phyloP scores from a whole-genome alignment of 2,329 filamentous ascomycete genomes.

The Sporothrix brunneoviolacea region DNA sequence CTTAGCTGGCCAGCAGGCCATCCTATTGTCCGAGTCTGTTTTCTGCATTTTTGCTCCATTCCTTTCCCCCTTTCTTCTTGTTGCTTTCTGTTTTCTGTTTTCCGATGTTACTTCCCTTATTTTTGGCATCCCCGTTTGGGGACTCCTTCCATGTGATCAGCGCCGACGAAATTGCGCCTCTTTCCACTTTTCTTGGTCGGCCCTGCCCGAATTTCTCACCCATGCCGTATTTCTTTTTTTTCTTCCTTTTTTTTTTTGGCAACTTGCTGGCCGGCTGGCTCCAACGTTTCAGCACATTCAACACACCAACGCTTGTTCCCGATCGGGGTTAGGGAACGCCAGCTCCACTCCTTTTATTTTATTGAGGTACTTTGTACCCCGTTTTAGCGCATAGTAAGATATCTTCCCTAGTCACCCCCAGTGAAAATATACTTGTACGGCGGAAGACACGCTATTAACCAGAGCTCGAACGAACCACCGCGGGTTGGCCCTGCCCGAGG shows the following conservation, averaged over 20 bases:
- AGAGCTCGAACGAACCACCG: not conserved
- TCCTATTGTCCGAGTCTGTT: no score
- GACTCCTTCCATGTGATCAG: slow-evolving; percentile 1
- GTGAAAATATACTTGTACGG: not conserved
- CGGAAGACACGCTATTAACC: not conserved
- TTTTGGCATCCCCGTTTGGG: not conserved
- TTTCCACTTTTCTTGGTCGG: slow-evolving; percentile 1
- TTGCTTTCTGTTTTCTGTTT: no score
- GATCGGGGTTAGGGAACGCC: slow-evolving; percentile 1
- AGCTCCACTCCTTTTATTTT: slow-evolving; percentile 16
- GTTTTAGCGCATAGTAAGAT: slow-evolving; percentile 1
- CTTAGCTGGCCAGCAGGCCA: no score
- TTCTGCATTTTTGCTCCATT: no score
- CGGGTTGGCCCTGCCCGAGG: slow-evolving; percentile 13
- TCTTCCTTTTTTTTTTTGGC: not conserved
- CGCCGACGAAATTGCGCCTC: slow-evolving; percentile 1
- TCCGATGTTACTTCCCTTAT: not conserved
- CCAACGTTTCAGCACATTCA: slow-evolving; percentile 16
- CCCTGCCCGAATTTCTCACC: not conserved
- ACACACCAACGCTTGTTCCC: slow-evolving; percentile 11
- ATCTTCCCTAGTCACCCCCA: no score
- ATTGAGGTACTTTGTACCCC: not conserved
- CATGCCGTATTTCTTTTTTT: not conserved
- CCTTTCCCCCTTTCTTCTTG: no score
- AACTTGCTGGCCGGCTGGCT: not conserved